A percentile compares a stretch with the other conserved stretches of the same genome.
Evolutionary conservation across 176 grass and related monocot species (phyloP).

Genomic region (Cymbopogon citratus): DNA sequence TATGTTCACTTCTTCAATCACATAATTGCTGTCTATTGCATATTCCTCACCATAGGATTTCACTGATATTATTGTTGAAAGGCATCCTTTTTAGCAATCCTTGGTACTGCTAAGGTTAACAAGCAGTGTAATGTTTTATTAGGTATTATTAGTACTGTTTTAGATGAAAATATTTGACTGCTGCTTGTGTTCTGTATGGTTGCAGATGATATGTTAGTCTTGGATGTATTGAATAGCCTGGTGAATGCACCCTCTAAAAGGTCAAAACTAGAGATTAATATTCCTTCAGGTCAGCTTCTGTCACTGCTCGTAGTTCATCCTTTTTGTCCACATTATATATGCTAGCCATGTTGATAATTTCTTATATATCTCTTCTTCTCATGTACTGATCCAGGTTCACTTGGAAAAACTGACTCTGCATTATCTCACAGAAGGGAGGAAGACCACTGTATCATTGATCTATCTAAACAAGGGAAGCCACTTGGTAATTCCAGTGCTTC

Average conservation of each 20-base stretch:
- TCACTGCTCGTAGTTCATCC: background rate
- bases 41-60: background rate
- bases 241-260: slow-evolving; percentile 35
- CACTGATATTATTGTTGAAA: background rate
- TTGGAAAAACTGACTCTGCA: slow-evolving; percentile 20
- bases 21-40: background rate
- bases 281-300: slow-evolving; percentile 45
- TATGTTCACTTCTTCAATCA: slow-evolving; percentile 5
- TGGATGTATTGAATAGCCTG: slow-evolving; percentile 53
- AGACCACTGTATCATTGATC: slow-evolving; percentile 5
- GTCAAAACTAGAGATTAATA: slow-evolving; percentile 11
- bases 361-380: slow-evolving; percentile 5
- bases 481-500: slow-evolving; percentile 21
- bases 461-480: slow-evolving; percentile 25
- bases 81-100: background rate
- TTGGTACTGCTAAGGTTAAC: slow-evolving; percentile 7
- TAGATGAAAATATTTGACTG: background rate
- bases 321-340: background rate
- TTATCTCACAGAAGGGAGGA: slow-evolving; percentile 26
- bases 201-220: slow-evolving; percentile 54
- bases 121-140: background rate
- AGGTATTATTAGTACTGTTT: background rate
- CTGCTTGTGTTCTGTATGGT: background rate
- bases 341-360: background rate
- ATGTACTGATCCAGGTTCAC: slow-evolving; percentile 21